Evolutionary conservation across 805 yeast species (phyloP).

Genomic region (Wickerhamiella azymoides): DNA sequence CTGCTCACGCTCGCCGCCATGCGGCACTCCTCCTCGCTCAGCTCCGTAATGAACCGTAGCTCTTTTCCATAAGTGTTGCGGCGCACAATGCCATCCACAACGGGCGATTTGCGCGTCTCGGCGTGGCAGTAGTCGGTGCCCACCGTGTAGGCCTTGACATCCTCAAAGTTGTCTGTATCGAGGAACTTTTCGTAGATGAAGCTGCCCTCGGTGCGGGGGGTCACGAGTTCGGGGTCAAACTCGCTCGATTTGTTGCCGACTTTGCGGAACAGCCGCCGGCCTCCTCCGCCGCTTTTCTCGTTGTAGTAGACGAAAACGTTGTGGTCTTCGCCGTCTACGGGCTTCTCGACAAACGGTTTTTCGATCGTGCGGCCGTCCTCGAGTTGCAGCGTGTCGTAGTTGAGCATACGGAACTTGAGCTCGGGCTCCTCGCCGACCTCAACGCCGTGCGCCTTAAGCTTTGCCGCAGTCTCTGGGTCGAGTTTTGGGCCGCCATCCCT

Average conservation of each 20-base stretch:
- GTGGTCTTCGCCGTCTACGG: slow-evolving; percentile 98
- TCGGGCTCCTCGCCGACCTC: slow-evolving; percentile 46
- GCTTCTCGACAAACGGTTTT: slow-evolving; percentile 96
- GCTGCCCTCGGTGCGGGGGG: slow-evolving; percentile 81
- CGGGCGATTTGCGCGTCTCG: slow-evolving; percentile 96
- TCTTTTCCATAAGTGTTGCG: slow-evolving; percentile 97
- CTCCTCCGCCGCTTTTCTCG: slow-evolving; percentile 89
- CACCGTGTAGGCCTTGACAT: slow-evolving; percentile 95
- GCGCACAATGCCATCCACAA: slow-evolving; percentile 96
- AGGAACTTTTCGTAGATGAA: slow-evolving; percentile 86
- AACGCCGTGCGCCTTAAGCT: slow-evolving; percentile 50
- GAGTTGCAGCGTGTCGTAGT: slow-evolving; percentile 68
- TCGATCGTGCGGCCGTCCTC: slow-evolving; percentile 58
- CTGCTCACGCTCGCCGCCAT: slow-evolving; percentile 70
- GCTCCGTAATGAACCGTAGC: slow-evolving; percentile 73
- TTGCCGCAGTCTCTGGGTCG: slow-evolving; percentile 48
- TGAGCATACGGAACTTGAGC: slow-evolving; percentile 58
- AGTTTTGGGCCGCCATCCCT: slow-evolving; percentile 95
- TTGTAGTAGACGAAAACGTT: slow-evolving; percentile 88
- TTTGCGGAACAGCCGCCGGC: slow-evolving; percentile 82
- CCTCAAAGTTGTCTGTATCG: slow-evolving; percentile 97
- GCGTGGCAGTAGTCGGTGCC: slow-evolving; percentile 90
- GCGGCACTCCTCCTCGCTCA: slow-evolving; percentile 55
- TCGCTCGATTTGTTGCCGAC: slow-evolving; percentile 96
- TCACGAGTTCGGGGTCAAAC: slow-evolving; percentile 64